These are phyloP conservation scores for Wickerhamomyces chambardii DNA, from an alignment of 805 yeast species.

Conservation along the genomic window DNA sequence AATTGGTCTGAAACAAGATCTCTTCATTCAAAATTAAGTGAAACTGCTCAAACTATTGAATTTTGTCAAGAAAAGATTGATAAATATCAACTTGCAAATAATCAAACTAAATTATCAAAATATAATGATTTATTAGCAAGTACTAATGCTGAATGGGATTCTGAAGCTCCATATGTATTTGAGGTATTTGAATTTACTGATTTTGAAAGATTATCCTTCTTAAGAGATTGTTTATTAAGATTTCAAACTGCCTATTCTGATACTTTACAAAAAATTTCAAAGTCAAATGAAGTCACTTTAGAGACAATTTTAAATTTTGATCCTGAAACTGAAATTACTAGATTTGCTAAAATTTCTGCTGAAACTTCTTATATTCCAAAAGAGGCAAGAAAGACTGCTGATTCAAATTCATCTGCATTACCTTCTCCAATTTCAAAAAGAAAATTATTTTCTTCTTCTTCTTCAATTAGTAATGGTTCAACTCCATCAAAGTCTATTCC, in stretches of 20 bases:
- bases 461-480: background rate
- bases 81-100: constrained; percentile 18
- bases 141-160: constrained; percentile 60
- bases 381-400: constrained; percentile 19
- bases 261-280: constrained; percentile 32
- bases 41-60: constrained; percentile 33
- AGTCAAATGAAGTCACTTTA: constrained; percentile 53
- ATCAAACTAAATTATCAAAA: constrained; percentile 18
- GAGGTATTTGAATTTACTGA: constrained; percentile 71
- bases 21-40: constrained; percentile 31
- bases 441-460: background rate
- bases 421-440: constrained; percentile 3
- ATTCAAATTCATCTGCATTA: too few relatives aligned
- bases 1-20: constrained; percentile 43
- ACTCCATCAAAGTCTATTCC: background rate
- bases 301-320: constrained; percentile 57
- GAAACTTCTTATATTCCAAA: constrained; percentile 15
- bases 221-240: constrained; percentile 59
- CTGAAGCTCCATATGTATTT: constrained; percentile 69
- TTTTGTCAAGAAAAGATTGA: constrained; percentile 31
- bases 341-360: constrained; percentile 39
- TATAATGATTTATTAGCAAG: constrained; percentile 30
- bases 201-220: constrained; percentile 44
- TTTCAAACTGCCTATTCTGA: constrained; percentile 56
- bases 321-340: constrained; percentile 48